phyloP scores from a whole-genome alignment of 352 stramenopile species.

The Aphanomyces cochlioides region DNA sequence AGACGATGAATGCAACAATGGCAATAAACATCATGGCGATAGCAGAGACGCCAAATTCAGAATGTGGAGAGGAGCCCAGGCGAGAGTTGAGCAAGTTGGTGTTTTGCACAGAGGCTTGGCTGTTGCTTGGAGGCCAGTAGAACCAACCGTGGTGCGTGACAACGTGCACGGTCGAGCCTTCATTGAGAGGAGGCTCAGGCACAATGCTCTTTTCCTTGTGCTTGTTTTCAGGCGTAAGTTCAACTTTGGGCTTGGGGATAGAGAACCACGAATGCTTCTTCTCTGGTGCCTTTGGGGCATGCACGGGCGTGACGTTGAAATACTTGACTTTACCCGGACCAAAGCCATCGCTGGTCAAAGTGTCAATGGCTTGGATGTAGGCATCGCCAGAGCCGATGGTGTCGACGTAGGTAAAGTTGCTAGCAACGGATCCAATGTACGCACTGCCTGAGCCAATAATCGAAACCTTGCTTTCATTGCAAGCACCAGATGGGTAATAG shows the following conservation, averaged over 20 bases:
- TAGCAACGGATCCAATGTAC: constrained; percentile 15
- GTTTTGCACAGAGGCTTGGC: too few species aligned
- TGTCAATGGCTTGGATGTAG: constrained; percentile 1
- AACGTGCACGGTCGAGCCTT: neutral
- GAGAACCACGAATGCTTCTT: neutral
- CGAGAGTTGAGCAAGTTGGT: too few species aligned
- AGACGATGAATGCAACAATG: neutral
- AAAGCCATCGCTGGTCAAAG: constrained; percentile 8
- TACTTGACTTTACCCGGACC: constrained; percentile 20
- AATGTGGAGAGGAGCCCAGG: neutral
- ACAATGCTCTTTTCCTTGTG: neutral
- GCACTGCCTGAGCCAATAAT: neutral
- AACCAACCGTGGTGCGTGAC: too few species aligned
- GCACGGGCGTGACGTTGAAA: constrained; percentile 11
- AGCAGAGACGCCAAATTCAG: neutral
- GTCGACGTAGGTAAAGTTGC: neutral
- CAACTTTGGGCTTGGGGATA: neutral
- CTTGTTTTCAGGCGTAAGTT: neutral
- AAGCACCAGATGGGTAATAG: constrained; percentile 13
- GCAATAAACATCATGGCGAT: neutral
- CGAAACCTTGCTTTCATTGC: neutral
- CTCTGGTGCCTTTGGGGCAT: neutral
- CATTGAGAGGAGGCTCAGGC: neutral
- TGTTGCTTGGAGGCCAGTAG: too few species aligned
- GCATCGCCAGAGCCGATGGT: neutral